Base-by-base conservation (phyloP, 2,329 filamentous ascomycete genomes). In the Polychaeton citri region DNA sequence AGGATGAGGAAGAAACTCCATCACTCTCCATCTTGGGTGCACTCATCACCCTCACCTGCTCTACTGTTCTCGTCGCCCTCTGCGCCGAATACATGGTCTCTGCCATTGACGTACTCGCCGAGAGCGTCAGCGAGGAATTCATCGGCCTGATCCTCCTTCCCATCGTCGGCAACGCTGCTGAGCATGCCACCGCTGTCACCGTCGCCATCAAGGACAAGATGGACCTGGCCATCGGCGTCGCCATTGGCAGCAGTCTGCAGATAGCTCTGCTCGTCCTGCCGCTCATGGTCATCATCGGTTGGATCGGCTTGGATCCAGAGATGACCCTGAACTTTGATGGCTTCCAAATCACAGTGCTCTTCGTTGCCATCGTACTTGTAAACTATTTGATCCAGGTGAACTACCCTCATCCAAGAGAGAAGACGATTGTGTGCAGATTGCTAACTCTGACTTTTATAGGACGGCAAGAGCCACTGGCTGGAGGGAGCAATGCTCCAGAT, bases 301-400 rank as follows among this genome's bases (percentile, higher is more conserved):
- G 74, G 74, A 64, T 71, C 35, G 70, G 70, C 36, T 64, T 72
- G 13, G 54, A 53, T 2, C 32, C 39, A 34, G 61, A 66, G 24
- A 77, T 81, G 83, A 83, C 77, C 15, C 70, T 93, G 4, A 79
- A 79, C 55, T 90, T 94, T 54, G 84, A 92, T 52, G 77, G 77
- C 1, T 95, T 95, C 65, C 84, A 94, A 61, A 78, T 94, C 10
- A 80, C 68, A 2, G 60, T 72, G 1, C 56, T 78, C 2, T 78
- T 79, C 40, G 68, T 77, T 17, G 58, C 55, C 2, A 60, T 68
- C n/a, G 53, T 68, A 34, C 45, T 74, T 43, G 71, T 77, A 31
- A 78, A 76, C 51, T 77, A 77, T 47, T 61, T 78, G 13, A 77
- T 78, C 32, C 65, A 68, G 41, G 72, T 75, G 44, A 69, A 71